Base-by-base conservation (phyloP, 1,284 basidiomycete species). In the Melampsora larici-populina region DNA sequence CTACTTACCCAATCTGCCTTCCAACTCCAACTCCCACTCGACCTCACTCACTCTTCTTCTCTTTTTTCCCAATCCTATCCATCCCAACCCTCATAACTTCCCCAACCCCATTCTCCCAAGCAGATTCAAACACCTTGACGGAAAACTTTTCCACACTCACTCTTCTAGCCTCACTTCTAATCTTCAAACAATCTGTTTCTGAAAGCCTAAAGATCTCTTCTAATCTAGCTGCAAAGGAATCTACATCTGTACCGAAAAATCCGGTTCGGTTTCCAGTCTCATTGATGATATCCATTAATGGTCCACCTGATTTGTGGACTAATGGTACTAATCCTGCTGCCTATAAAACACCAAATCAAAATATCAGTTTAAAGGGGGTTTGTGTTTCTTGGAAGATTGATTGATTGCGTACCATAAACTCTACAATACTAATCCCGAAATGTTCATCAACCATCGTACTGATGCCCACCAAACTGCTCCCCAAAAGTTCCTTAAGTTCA, bases 361-460 rank as follows among this genome's bases (percentile, higher is more conserved):
- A 62, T 26, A 31, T 29, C 6, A 24, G 11, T n/a, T 17, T 21
- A 60, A 70, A 17, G 0, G n/a, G 18, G 8, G 70, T 77, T 43
- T 29, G 17, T 64, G 7, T 40, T 8, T 21, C 29, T 29, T 1
- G 46, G 55, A 26, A 17, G 69, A 46, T 62, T 55, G 0, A 36
- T 36, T n/a, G 9, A 36, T 15, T 46, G 84, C 88, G 78, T 72
- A 92, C 94, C 95, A 98, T 96, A 81, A 93, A 96, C 84, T 99
- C 96, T 9, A 99, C 96, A 24, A 99, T 88, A 81, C 95, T 97
- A 83, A 99, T 99, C 1, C 97, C 97, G 81, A 99, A 99, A 83
- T 99, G 96, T 84, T 99, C 97, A 82, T 99, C 95, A 0, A 95
- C 89, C 96, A 99, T 99, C 4, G 96, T 98, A 82, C 92, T 96